Conservation (phyloP, 805 yeast genomes). For the Pichia californica region DNA sequence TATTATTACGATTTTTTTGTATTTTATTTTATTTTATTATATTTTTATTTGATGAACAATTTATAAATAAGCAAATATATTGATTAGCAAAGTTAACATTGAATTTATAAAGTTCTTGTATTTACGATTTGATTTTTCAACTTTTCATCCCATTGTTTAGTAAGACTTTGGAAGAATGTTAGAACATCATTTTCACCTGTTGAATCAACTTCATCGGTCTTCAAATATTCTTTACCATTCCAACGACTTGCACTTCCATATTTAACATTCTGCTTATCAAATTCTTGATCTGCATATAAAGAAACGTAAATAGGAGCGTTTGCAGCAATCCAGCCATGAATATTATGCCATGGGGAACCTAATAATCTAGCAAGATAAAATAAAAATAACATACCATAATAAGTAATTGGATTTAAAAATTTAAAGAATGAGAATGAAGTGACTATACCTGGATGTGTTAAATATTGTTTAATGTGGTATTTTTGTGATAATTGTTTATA, state of each 20-base stretch:
- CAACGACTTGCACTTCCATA: constrained; percentile 68
- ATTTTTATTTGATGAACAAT: neutral
- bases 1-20: neutral
- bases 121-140: constrained; percentile 61
- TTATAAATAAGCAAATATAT: too few species aligned
- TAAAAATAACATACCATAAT: constrained; percentile 76
- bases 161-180: constrained; percentile 52
- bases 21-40: too few species aligned
- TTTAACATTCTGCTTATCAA: constrained; percentile 40
- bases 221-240: constrained; percentile 60
- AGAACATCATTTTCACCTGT: constrained; percentile 64
- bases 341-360: constrained; percentile 88
- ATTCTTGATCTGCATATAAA: constrained; percentile 41
- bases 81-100: too few species aligned
- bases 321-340: constrained; percentile 85
- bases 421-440: constrained; percentile 73
- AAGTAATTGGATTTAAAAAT: constrained; percentile 71
- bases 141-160: constrained; percentile 65
- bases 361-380: constrained; percentile 75
- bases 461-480: constrained; percentile 59
- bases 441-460: constrained; percentile 93
- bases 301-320: constrained; percentile 76
- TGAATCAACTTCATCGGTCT: constrained; percentile 47
- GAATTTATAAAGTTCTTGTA: constrained; percentile 19
- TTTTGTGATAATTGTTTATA: constrained; percentile 41